Base-by-base conservation (phyloP, 768 basidiomycete species). In the Russula lepida region DNA sequence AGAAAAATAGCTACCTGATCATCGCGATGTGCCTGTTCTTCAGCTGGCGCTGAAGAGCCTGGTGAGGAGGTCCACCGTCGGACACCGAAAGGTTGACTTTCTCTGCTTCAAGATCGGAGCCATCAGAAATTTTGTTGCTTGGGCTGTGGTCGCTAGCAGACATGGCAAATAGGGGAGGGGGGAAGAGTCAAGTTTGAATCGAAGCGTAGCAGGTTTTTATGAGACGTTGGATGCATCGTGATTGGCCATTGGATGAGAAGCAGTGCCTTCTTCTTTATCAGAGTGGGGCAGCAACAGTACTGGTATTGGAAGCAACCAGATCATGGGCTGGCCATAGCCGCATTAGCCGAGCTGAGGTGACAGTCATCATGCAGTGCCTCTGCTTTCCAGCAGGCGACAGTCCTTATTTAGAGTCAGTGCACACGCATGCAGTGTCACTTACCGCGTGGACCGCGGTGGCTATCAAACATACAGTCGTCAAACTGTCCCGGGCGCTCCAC, bases 11-110 rank as follows among this genome's bases (percentile, higher is more conserved):
- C 17, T 54, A 77, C 85, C 87, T 88, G 66, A 90, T 89, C 88
- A 90, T 89, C 53, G 88, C 85, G 61, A 91, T 79, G 69, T 91
- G 89, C 17, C 89, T 77, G 68, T 88, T 89, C 67, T 73, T 73
- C 39, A 72, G 68, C 61, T 72, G 70, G 6, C 70, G 69, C 52
- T 69, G 65, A 43, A 72, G 64, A 19, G 46, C 50, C 1, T 57
- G 46, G 6, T 46, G 12, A 17, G 21, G 23, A 15, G 52, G 32
- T 3, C 2, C 52, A 28, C 13, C 1, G 23, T 47, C 49, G 35
- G 47, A 50, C 33, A 58, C 35, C 11, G 23, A 37, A 39, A 55
- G n/a, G 52, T 30, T 44, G 49, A 21, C 35, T 27, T 41, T 54
- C 6, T 54, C 53, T 41, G 37, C 23, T 0, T 27, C 46, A 3